Evolutionary conservation across 2,329 filamentous ascomycete species (phyloP).

Genomic region (Colletotrichum sp.): DNA sequence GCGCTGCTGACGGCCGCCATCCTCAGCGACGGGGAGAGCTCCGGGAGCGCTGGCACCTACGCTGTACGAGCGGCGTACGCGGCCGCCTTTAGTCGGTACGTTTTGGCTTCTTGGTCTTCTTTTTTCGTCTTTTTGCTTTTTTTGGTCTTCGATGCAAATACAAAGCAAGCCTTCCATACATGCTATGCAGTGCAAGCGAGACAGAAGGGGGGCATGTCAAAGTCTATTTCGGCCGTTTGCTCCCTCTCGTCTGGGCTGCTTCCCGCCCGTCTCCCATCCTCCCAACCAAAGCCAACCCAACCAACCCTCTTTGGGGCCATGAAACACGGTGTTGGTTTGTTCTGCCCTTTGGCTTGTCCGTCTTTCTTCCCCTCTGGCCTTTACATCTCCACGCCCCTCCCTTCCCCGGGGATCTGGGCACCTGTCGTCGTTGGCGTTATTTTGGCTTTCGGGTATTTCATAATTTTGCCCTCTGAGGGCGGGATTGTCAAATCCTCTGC

Average conservation of each 20-base stretch:
- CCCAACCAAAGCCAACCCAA: background rate
- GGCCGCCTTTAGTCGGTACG: constrained; percentile 75
- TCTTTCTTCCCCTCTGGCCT: background rate
- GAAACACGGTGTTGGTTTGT: constrained; percentile 3
- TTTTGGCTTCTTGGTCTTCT: constrained; percentile 23
- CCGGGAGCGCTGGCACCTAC: constrained; percentile 54
- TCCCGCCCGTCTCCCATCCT: background rate
- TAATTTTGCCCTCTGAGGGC: background rate
- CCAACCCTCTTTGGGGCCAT: background rate
- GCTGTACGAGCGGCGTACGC: constrained; percentile 73
- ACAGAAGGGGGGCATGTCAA: background rate
- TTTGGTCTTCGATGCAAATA: background rate
- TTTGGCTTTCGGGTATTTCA: background rate
- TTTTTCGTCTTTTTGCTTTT: background rate
- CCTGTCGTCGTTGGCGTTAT: background rate
- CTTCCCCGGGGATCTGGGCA: background rate
- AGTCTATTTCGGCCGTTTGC: constrained; percentile 1
- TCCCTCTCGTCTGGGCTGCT: background rate
- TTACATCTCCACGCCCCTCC: background rate
- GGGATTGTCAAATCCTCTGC: background rate
- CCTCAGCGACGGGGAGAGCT: constrained; percentile 61
- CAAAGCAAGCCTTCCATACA: background rate
- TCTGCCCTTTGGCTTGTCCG: background rate
- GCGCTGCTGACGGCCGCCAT: constrained; percentile 74
- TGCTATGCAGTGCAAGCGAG: background rate